Percentiles rank a stretch among this genome's conserved stretches.
phyloP scores from a whole-genome alignment of 495 filamentous ascomycete genomes.

The Neurospora sp. region DNA sequence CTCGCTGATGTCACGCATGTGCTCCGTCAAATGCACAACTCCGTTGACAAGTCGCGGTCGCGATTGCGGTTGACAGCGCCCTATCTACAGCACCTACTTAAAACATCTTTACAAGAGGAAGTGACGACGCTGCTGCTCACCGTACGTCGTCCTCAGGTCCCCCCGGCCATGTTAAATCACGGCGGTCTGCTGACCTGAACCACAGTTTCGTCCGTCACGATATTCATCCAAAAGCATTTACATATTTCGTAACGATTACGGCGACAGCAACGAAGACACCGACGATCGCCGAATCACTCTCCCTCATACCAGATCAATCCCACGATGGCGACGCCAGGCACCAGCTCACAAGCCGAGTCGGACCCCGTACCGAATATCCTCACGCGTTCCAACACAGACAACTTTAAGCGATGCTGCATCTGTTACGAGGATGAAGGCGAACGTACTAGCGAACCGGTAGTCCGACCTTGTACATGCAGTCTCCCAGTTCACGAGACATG shows the following conservation, averaged over 20 bases:
- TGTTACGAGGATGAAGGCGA: slow-evolving; percentile 76
- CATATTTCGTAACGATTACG: neutral
- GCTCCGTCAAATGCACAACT: neutral
- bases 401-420: slow-evolving; percentile 69
- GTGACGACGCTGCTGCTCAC: neutral
- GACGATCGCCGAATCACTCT: neutral
- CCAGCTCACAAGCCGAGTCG: neutral
- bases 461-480: slow-evolving; percentile 78
- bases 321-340: neutral
- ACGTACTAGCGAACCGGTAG: slow-evolving; percentile 57
- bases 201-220: neutral
- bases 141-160: neutral
- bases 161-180: neutral
- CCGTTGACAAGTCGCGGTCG: neutral
- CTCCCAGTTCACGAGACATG: slow-evolving; percentile 86
- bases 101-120: neutral
- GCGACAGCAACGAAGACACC: neutral
- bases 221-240: neutral
- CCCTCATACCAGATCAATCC: neutral
- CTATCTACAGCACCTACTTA: neutral
- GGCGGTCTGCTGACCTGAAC: neutral
- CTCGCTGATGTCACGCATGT: neutral
- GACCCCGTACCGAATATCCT: slow-evolving; percentile 3
- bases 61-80: neutral
- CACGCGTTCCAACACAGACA: slow-evolving; percentile 10